Conservation (phyloP, 2,329 filamentous ascomycete species). For the Leptographium galeiforme region DNA sequence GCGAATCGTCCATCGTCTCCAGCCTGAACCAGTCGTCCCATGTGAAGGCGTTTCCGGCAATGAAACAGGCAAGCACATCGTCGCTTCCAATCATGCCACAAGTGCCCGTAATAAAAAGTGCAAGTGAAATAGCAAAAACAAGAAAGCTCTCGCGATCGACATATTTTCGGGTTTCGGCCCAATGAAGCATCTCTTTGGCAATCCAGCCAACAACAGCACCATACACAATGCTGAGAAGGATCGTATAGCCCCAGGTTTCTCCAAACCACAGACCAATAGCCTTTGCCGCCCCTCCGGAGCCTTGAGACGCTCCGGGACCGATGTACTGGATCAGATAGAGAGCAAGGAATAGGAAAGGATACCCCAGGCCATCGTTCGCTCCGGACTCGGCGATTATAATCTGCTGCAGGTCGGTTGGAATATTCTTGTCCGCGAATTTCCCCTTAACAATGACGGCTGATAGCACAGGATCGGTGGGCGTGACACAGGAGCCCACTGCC, state of each 20-base stretch:
- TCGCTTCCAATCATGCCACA: slow-evolving; percentile 80
- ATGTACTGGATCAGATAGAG: slow-evolving; percentile 72
- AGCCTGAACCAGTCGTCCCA: slow-evolving; percentile 92
- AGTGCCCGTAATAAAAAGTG: slow-evolving; percentile 76
- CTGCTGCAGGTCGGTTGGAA: slow-evolving; percentile 67
- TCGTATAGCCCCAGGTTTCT: slow-evolving; percentile 74
- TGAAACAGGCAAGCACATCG: slow-evolving; percentile 83
- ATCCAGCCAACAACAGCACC: slow-evolving; percentile 68
- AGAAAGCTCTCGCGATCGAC: slow-evolving; percentile 81
- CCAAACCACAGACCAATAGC: slow-evolving; percentile 75
- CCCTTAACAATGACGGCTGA: slow-evolving; percentile 79
- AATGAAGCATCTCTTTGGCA: slow-evolving; percentile 70
- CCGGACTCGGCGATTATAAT: slow-evolving; percentile 75
- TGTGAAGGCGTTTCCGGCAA: slow-evolving; percentile 81
- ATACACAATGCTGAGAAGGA: slow-evolving; percentile 65
- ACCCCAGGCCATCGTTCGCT: slow-evolving; percentile 79
- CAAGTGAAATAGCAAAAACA: slow-evolving; percentile 72
- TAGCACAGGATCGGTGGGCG: slow-evolving; percentile 78
- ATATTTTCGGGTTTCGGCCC: slow-evolving; percentile 67
- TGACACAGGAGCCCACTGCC: slow-evolving; percentile 74
- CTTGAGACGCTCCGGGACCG: slow-evolving; percentile 21
- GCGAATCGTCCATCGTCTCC: slow-evolving; percentile 75
- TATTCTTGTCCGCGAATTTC: slow-evolving; percentile 73
- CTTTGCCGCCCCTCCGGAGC: slow-evolving; percentile 38
- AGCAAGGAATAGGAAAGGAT: slow-evolving; percentile 77